These are phyloP conservation scores for Petrea volubilis DNA, from an alignment of 257 asterid species.

Conservation along the genomic window DNA sequence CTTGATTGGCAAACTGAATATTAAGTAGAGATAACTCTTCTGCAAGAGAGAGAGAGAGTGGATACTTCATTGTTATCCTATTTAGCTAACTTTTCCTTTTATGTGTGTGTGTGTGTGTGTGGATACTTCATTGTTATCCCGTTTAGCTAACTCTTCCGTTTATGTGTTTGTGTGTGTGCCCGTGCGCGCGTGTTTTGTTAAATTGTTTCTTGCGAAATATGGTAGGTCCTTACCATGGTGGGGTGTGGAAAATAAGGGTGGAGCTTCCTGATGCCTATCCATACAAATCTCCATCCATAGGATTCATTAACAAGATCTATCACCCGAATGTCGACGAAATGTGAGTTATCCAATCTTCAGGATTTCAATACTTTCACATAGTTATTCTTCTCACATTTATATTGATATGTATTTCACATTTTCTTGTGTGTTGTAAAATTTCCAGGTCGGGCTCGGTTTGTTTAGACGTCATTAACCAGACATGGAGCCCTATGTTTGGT, in stretches of 20 bases:
- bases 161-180: not conserved
- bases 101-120: not conserved
- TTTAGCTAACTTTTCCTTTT: not conserved
- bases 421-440: conserved; percentile 13
- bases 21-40: conserved; percentile 4
- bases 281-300: conserved; percentile 95
- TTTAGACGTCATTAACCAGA: conserved; percentile 93
- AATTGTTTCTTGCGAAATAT: conserved; percentile 25
- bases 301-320: conserved; percentile 88
- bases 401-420: not conserved
- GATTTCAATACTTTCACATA: not conserved
- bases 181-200: no score
- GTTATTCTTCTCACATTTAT: not conserved
- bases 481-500: conserved; percentile 99
- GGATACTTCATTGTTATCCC: not conserved
- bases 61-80: not conserved
- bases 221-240: conserved; percentile 93
- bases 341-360: conserved; percentile 43
- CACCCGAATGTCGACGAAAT: conserved; percentile 99
- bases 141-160: not conserved
- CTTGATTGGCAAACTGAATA: conserved; percentile 11
- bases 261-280: conserved; percentile 99
- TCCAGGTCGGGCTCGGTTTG: conserved; percentile 98
- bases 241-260: conserved; percentile 96
- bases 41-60: not conserved